Evolutionary conservation across 1,139 yeast species (phyloP).

Genomic region (Debaryomyces coudertii): DNA sequence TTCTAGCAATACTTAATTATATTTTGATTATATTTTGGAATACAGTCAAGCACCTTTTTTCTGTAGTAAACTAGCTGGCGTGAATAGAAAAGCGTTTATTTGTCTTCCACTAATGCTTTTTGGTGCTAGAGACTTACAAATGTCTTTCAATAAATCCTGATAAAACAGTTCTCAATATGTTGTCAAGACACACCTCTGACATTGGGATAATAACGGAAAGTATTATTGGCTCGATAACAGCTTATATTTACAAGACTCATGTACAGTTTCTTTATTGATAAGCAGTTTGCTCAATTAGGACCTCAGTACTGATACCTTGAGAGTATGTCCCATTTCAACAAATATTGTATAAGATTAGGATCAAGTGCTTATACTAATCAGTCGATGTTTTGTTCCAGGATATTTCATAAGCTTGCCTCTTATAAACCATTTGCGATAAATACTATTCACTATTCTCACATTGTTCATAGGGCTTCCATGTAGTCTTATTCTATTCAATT

Average conservation of each 20-base stretch:
- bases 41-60: background rate
- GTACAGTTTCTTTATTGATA: background rate
- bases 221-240: constrained; percentile 11
- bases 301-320: background rate
- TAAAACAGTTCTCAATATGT: background rate
- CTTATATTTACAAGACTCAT: background rate
- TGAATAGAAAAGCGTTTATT: background rate
- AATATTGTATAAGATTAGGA: background rate
- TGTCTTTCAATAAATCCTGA: background rate
- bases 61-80: background rate
- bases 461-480: too few species aligned
- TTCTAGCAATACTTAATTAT: background rate
- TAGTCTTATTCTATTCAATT: background rate
- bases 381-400: background rate
- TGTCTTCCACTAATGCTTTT: background rate
- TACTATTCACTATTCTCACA: background rate
- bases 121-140: background rate
- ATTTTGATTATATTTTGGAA: background rate
- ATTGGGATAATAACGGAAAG: constrained; percentile 1
- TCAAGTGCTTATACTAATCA: background rate
- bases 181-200: background rate
- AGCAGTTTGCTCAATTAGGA: constrained; percentile 1
- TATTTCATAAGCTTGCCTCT: background rate
- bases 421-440: background rate
- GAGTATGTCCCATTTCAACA: background rate